Percentiles rank a stretch among this genome's conserved stretches.
Evolutionary conservation across 495 filamentous ascomycete species (phyloP).

Genomic region (Parathielavia hyrcaniae): DNA sequence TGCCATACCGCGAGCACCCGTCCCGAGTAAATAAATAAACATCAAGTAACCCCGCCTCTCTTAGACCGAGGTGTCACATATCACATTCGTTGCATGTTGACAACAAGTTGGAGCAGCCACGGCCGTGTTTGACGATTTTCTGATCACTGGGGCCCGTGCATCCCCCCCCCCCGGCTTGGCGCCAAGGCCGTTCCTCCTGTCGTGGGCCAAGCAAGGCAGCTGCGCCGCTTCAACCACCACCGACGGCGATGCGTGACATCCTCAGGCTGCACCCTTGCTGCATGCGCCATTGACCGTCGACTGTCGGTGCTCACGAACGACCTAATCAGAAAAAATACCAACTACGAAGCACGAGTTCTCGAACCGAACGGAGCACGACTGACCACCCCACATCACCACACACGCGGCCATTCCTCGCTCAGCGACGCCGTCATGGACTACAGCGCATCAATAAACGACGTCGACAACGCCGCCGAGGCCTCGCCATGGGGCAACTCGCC

Average conservation of each 20-base stretch:
- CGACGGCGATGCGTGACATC: conserved; percentile 4
- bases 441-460: conserved; percentile 66
- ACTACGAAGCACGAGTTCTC: too few species aligned
- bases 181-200: conserved; percentile 7
- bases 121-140: too few species aligned
- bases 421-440: conserved; percentile 64
- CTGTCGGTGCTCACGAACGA: neutral
- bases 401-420: neutral
- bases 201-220: neutral
- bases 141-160: conserved; percentile 8
- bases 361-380: neutral
- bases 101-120: neutral
- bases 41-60: neutral
- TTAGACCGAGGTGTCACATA: neutral
- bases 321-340: too few species aligned
- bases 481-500: conserved; percentile 75
- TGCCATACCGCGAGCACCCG: neutral
- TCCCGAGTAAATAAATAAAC: conserved; percentile 11
- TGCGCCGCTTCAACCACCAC: conserved; percentile 9
- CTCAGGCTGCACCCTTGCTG: neutral
- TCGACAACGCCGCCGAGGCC: conserved; percentile 59
- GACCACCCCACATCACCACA: conserved; percentile 13
- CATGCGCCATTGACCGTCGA: neutral
- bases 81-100: neutral
- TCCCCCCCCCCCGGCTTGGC: conserved; percentile 9